Conservation (phyloP, 2,329 filamentous ascomycete genomes). For the Clarireedia sp. region DNA sequence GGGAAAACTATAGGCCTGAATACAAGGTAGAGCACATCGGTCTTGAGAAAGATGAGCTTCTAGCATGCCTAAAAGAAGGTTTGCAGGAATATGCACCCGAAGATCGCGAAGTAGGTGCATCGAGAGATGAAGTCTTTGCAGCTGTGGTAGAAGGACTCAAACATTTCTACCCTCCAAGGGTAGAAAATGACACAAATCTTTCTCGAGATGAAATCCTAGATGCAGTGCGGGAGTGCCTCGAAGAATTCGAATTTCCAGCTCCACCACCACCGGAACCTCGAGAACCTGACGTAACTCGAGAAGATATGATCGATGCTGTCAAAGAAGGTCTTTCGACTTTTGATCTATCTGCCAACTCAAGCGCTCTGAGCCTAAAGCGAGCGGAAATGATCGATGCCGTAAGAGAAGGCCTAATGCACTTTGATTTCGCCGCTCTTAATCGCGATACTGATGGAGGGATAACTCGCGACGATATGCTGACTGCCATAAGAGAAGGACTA, state of each 20-base stretch:
- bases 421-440: constrained; percentile 62
- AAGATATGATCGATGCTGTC: constrained; percentile 58
- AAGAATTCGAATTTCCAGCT: constrained; percentile 71
- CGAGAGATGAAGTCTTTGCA: constrained; percentile 75
- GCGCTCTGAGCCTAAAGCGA: constrained; percentile 37
- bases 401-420: constrained; percentile 76
- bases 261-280: constrained; percentile 49
- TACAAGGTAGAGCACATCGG: constrained; percentile 86
- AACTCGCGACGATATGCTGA: constrained; percentile 75
- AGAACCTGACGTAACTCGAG: constrained; percentile 46
- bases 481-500: constrained; percentile 76
- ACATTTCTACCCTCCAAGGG: constrained; percentile 66
- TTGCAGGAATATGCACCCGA: constrained; percentile 61
- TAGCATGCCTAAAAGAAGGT: constrained; percentile 79
- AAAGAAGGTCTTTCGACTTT: constrained; percentile 49
- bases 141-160: constrained; percentile 82
- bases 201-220: constrained; percentile 78
- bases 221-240: constrained; percentile 77
- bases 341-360: constrained; percentile 34
- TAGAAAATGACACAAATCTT: constrained; percentile 58
- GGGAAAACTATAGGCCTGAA: constrained; percentile 91
- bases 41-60: constrained; percentile 80
- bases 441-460: constrained; percentile 60
- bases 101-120: constrained; percentile 47
- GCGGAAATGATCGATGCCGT: constrained; percentile 70